These are phyloP conservation scores for Microdochium trichocladiopsis DNA, from an alignment of 2,329 filamentous ascomycete species.

Conservation along the genomic window DNA sequence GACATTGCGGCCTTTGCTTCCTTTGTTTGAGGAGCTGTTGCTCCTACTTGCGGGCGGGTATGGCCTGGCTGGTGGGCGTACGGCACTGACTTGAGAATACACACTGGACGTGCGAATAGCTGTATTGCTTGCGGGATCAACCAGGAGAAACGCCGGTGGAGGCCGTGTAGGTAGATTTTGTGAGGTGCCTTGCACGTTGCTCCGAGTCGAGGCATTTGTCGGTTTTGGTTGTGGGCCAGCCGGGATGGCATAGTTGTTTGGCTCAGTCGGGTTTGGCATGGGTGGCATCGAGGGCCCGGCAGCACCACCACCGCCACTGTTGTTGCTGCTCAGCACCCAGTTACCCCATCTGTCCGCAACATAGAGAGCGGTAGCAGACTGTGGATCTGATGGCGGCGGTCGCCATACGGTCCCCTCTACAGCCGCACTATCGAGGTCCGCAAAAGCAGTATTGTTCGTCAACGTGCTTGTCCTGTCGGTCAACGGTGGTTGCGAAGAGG, in stretches of 20 bases:
- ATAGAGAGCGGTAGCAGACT: slow-evolving; percentile 38
- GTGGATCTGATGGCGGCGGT: slow-evolving; percentile 36
- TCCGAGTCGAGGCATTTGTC: slow-evolving; percentile 10
- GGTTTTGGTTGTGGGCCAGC: slow-evolving; percentile 21
- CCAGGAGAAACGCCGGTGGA: slow-evolving; percentile 21
- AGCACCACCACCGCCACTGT: slow-evolving; percentile 8
- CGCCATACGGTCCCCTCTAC: slow-evolving; percentile 37
- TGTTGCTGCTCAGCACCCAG: slow-evolving; percentile 40
- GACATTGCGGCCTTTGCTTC: slow-evolving; percentile 7
- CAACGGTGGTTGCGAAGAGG: slow-evolving; percentile 35
- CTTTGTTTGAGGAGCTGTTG: slow-evolving; percentile 9
- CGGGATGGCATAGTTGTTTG: slow-evolving; percentile 12
- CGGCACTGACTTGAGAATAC: slow-evolving; percentile 25
- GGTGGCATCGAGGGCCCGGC: neutral
- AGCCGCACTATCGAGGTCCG: slow-evolving; percentile 20
- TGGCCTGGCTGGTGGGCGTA: slow-evolving; percentile 7
- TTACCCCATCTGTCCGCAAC: slow-evolving; percentile 46
- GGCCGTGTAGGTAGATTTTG: slow-evolving; percentile 12
- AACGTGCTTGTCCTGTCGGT: slow-evolving; percentile 41
- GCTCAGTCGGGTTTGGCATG: slow-evolving; percentile 5
- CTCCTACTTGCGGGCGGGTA: slow-evolving; percentile 8
- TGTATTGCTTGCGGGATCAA: slow-evolving; percentile 9
- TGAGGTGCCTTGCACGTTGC: slow-evolving; percentile 12
- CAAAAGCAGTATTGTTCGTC: slow-evolving; percentile 23
- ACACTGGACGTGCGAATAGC: slow-evolving; percentile 25